Evolutionary conservation across 768 basidiomycete genomes (phyloP), one percentile per base, ranked within the genome.

Genomic region (Omphalotus guepiniiformis): DNA sequence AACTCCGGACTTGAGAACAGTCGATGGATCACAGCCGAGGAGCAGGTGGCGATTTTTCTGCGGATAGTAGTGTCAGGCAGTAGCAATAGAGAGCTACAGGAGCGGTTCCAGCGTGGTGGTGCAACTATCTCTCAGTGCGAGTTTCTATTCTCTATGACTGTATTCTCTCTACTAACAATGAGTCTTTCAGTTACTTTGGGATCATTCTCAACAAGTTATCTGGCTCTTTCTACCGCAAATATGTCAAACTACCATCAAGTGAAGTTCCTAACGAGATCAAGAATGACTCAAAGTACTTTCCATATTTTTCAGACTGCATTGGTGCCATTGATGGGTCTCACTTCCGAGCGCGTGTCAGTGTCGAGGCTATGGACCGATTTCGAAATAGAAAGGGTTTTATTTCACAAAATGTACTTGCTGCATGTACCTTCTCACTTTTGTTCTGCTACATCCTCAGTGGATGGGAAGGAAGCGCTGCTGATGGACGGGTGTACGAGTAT

Each of bases 31-130:
- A 43, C 57, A 0, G 38, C 56, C 0, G 62, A 70, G 27, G 71
- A 73, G 43, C 65, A 71, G 43, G 39, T 71, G 13, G 67, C 66
- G 1, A 67, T 72, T 12, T 72, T 71, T 46, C 59, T 72, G 13
- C 50, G 56, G 6, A 53, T 62, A 34, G 53, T 55, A 5, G 52
- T 56, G 1, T 67, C 61, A 27, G 67, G 67, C 2, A 32, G 53
- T 13, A 44, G 58, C 0, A 59, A 57, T 49, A 39, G 53, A 4
- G 55, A 63, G 34, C 49, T 66, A 34, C 59, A 62, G 46, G 69
- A 72, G 41, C 43, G 58, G 6, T 72, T 74, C 49, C 70, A 72
- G 50, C 43, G 59, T 2, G 65, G 65, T 53, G 63, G 59, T 9
- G 67, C 66, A 21, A 71, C 69, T 1, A 65, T 72, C 15, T 66